These are phyloP conservation scores for Amanita pseudoporphyria DNA, from an alignment of 768 basidiomycete species.

Conservation along the genomic window DNA sequence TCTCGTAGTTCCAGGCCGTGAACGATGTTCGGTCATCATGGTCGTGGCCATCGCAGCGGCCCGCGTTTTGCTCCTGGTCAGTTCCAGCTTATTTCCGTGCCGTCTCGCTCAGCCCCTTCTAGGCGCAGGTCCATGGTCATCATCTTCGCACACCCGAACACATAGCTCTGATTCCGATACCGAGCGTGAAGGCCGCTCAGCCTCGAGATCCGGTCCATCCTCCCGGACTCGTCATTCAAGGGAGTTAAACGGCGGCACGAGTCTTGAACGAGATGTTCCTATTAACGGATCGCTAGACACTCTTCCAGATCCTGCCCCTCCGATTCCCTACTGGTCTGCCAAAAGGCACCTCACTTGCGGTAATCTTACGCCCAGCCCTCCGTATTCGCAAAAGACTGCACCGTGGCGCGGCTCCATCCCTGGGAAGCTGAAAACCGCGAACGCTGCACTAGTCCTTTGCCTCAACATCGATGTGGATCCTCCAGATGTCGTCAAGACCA, in stretches of 20 bases:
- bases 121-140: constrained; percentile 27
- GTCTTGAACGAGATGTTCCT: constrained; percentile 23
- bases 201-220: constrained; percentile 40
- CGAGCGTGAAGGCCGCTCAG: constrained; percentile 39
- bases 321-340: constrained; percentile 76
- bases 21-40: constrained; percentile 8
- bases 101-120: neutral
- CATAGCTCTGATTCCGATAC: constrained; percentile 44
- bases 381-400: constrained; percentile 54
- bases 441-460: constrained; percentile 84
- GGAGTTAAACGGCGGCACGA: constrained; percentile 18
- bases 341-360: constrained; percentile 90
- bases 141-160: constrained; percentile 14
- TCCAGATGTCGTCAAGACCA: constrained; percentile 95
- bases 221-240: constrained; percentile 27
- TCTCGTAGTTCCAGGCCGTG: neutral
- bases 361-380: constrained; percentile 65
- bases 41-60: constrained; percentile 14
- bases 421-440: constrained; percentile 84
- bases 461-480: constrained; percentile 97
- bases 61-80: constrained; percentile 19
- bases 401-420: constrained; percentile 77
- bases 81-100: constrained; percentile 8
- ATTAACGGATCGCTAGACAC: constrained; percentile 38
- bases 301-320: constrained; percentile 40